phyloP scores from a whole-genome alignment of 2,329 filamentous ascomycete genomes.

The Colletotrichum liaoningense region DNA sequence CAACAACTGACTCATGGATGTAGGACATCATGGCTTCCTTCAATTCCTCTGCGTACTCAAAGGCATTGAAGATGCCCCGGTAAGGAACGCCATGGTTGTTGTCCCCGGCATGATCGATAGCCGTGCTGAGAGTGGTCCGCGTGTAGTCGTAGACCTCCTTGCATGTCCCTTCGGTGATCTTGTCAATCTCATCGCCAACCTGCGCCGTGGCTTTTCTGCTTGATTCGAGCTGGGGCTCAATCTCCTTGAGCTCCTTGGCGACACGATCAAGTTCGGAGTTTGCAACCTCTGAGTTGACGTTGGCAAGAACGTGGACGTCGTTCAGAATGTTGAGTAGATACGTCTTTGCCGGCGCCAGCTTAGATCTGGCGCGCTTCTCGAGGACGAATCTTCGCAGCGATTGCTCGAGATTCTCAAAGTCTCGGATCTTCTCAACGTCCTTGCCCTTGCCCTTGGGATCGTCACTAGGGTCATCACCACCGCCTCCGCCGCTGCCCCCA shows the following conservation, averaged over 20 bases:
- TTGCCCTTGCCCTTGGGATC: conserved; percentile 84
- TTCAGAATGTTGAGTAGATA: conserved; percentile 94
- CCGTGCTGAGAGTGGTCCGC: conserved; percentile 77
- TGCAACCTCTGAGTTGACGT: conserved; percentile 88
- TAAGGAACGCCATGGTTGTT: conserved; percentile 86
- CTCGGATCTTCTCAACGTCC: conserved; percentile 85
- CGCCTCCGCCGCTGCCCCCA: conserved; percentile 67
- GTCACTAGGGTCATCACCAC: conserved; percentile 63
- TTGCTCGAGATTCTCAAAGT: conserved; percentile 91
- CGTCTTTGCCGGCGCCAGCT: conserved; percentile 93
- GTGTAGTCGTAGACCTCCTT: conserved; percentile 88
- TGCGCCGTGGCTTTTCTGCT: conserved; percentile 84
- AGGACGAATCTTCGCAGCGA: conserved; percentile 93
- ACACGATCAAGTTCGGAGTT: conserved; percentile 87
- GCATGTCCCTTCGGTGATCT: conserved; percentile 85
- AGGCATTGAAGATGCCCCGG: conserved; percentile 84
- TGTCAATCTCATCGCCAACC: conserved; percentile 84
- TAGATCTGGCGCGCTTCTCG: conserved; percentile 94
- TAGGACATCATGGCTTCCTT: conserved; percentile 92
- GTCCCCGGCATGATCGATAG: conserved; percentile 82
- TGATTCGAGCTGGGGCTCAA: conserved; percentile 88
- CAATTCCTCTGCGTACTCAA: conserved; percentile 92
- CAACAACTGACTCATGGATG: conserved; percentile 81
- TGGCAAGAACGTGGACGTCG: conserved; percentile 85
- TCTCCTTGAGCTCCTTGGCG: conserved; percentile 79